A percentile compares a stretch with the other conserved stretches of the same genome.
These are phyloP conservation scores for Clitocybe nebularis DNA, from an alignment of 1,284 basidiomycete species.

Conservation along the genomic window DNA sequence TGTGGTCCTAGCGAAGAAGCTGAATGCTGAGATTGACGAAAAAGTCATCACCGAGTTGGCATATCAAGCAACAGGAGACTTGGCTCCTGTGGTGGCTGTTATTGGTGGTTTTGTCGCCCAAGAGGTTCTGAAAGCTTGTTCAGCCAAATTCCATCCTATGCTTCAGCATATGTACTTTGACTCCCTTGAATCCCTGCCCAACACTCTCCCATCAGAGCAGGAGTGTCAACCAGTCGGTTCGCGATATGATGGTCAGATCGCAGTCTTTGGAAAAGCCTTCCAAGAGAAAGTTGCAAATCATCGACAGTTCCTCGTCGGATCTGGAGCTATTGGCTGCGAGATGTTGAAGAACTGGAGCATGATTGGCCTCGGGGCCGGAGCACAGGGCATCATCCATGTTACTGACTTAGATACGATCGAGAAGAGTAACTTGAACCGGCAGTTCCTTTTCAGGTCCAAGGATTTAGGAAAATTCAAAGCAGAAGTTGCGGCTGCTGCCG, in stretches of 20 bases:
- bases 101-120: slow-evolving; percentile 98
- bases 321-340: slow-evolving; percentile 98
- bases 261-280: slow-evolving; percentile 92
- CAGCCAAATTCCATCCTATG: slow-evolving; percentile 98
- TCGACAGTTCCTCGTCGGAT: slow-evolving; percentile 95
- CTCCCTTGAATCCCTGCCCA: slow-evolving; percentile 91
- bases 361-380: slow-evolving; percentile 91
- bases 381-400: slow-evolving; percentile 84
- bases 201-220: slow-evolving; percentile 70
- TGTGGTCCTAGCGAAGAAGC: slow-evolving; percentile 74
- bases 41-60: slow-evolving; percentile 83
- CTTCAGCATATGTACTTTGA: slow-evolving; percentile 97
- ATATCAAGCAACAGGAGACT: slow-evolving; percentile 91
- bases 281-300: slow-evolving; percentile 91
- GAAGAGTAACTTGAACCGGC: slow-evolving; percentile 97
- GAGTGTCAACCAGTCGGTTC: slow-evolving; percentile 84
- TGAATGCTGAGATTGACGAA: slow-evolving; percentile 76
- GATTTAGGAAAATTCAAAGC: slow-evolving; percentile 98
- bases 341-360: slow-evolving; percentile 99
- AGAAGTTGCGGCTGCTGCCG: slow-evolving; percentile 91
- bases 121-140: slow-evolving; percentile 96
- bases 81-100: slow-evolving; percentile 91
- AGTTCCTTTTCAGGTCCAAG: slow-evolving; percentile 97
- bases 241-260: slow-evolving; percentile 94
- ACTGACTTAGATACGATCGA: slow-evolving; percentile 99